phyloP scores from a whole-genome alignment of 2,329 filamentous ascomycete species.

The Trichoderma endophyticum region DNA sequence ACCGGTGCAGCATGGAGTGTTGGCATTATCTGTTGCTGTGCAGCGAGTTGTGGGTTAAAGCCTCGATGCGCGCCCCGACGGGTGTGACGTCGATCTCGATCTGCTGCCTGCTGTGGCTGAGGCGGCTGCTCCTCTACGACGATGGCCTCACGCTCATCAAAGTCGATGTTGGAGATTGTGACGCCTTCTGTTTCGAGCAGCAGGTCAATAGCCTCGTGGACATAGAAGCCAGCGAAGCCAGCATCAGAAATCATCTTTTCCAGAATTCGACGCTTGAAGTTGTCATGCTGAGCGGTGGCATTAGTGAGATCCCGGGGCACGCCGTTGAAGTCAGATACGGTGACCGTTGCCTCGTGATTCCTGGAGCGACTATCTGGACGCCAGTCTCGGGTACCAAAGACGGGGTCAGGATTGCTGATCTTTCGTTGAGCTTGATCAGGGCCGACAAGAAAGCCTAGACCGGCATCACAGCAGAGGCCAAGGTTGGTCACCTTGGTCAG shows the following conservation, averaged over 20 bases:
- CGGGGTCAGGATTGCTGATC: constrained; percentile 33
- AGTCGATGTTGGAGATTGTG: constrained; percentile 30
- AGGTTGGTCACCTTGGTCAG: constrained; percentile 57
- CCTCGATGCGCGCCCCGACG: not conserved
- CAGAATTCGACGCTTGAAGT: constrained; percentile 33
- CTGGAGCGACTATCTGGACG: constrained; percentile 21
- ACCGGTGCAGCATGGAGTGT: not conserved
- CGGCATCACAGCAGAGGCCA: constrained; percentile 64
- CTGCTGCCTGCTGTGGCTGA: not conserved
- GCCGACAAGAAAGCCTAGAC: constrained; percentile 64
- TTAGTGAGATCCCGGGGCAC: constrained; percentile 24
- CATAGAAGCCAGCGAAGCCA: constrained; percentile 31
- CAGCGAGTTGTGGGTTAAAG: not conserved
- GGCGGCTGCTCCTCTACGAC: not conserved
- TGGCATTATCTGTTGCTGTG: not conserved
- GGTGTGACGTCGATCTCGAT: not conserved
- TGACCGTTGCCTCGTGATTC: constrained; percentile 21
- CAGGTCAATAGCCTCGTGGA: constrained; percentile 34
- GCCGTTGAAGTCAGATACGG: constrained; percentile 28
- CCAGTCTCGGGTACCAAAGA: constrained; percentile 35
- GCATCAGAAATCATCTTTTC: constrained; percentile 39
- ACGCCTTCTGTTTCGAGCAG: constrained; percentile 36
- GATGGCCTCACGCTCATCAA: constrained; percentile 31
- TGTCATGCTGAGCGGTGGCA: constrained; percentile 26
- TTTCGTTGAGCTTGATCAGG: constrained; percentile 54